phyloP scores from a whole-genome alignment of 1,139 yeast genomes.

The Kurtzmaniella quercitrusa region DNA sequence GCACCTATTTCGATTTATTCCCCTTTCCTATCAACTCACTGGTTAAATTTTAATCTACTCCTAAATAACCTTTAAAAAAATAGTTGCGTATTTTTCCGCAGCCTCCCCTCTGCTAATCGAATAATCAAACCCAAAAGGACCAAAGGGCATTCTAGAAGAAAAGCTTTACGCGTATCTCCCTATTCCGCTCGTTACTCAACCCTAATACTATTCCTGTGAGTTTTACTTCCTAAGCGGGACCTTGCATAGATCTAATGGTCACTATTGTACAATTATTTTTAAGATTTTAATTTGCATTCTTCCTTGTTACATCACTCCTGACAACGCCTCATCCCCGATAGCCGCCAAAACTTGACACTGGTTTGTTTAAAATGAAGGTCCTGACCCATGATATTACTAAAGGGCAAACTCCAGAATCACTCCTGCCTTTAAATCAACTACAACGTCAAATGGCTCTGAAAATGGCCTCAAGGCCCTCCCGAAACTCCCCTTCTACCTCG shows the following conservation, averaged over 20 bases:
- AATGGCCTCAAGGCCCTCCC: conserved; percentile 9
- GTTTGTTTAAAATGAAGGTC: conserved; percentile 3
- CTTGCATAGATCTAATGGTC: neutral
- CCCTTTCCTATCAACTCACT: too few species aligned
- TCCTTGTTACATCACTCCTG: conserved; percentile 1
- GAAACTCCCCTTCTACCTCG: neutral
- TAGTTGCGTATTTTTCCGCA: too few species aligned
- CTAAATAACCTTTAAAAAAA: too few species aligned
- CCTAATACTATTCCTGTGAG: neutral
- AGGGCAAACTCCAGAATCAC: conserved; percentile 9
- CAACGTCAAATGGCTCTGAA: conserved; percentile 13
- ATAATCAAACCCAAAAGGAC: too few species aligned
- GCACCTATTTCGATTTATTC: too few species aligned
- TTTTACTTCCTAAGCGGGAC: neutral
- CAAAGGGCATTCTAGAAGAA: too few species aligned
- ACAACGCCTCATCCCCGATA: neutral
- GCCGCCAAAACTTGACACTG: neutral
- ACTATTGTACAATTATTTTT: neutral
- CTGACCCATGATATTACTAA: neutral
- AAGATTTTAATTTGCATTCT: neutral
- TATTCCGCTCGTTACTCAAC: neutral
- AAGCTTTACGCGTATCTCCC: too few species aligned
- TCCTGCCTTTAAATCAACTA: conserved; percentile 19
- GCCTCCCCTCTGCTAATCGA: too few species aligned
- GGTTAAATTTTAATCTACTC: too few species aligned